Percentiles rank a stretch among this genome's conserved stretches.
Evolutionary conservation across 2,329 filamentous ascomycete species (phyloP).

Genomic region (Acrocalymma vagum): DNA sequence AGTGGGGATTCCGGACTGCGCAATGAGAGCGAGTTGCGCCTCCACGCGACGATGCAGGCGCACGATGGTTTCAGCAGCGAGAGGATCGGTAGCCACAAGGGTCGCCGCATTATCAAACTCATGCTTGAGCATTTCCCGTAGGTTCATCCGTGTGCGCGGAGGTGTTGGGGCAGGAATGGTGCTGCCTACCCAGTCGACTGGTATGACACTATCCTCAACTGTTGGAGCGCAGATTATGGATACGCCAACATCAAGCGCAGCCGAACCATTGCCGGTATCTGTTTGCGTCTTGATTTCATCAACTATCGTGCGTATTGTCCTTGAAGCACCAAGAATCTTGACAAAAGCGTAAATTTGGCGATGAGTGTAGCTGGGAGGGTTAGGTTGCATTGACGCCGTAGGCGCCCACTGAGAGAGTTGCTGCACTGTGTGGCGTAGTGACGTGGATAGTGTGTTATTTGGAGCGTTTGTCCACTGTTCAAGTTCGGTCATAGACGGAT

Average conservation of each 20-base stretch:
- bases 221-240: slow-evolving; percentile 74
- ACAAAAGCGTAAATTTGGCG: slow-evolving; percentile 71
- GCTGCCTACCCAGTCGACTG: slow-evolving; percentile 43
- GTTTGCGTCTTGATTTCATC: slow-evolving; percentile 73
- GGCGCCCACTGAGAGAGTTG: slow-evolving; percentile 73
- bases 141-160: slow-evolving; percentile 56
- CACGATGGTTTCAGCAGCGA: slow-evolving; percentile 68
- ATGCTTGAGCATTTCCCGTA: slow-evolving; percentile 67
- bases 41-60: slow-evolving; percentile 72
- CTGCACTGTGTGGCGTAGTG: slow-evolving; percentile 69
- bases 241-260: slow-evolving; percentile 74
- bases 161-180: slow-evolving; percentile 31
- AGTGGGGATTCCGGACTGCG: slow-evolving; percentile 31
- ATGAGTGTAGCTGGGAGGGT: slow-evolving; percentile 74
- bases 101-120: slow-evolving; percentile 67
- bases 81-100: slow-evolving; percentile 64
- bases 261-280: slow-evolving; percentile 65
- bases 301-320: slow-evolving; percentile 68
- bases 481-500: slow-evolving; percentile 71
- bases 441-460: slow-evolving; percentile 64
- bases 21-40: slow-evolving; percentile 61
- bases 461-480: slow-evolving; percentile 70
- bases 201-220: slow-evolving; percentile 46
- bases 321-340: slow-evolving; percentile 68
- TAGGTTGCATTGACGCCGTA: slow-evolving; percentile 58